Base-by-base conservation (phyloP, 768 basidiomycete species). In the Suillus clintonianus region DNA sequence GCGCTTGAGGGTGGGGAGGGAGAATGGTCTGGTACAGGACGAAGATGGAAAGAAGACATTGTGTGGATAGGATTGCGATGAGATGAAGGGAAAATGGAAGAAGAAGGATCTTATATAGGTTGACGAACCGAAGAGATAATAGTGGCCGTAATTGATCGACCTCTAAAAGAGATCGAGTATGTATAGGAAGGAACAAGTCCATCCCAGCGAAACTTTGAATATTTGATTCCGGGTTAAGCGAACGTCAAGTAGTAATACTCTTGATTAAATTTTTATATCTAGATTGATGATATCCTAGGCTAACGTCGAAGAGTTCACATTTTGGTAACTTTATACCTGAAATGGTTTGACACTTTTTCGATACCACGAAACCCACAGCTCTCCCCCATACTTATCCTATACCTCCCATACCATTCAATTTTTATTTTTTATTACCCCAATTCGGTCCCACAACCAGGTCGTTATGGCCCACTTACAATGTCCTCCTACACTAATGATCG, bases 1-100 rank as follows among this genome's bases (percentile, higher is more conserved):
- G 80, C 71, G 47, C 83, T 83, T 34, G 88, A 83, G 10, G 88
- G 85, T 15, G 86, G 81, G 39, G 86, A 85, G 56, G 83, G 81
- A 6, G 82, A 78, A 51, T 66, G 70, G 60, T 81, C 78, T 4
- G 80, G 70, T 64, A 88, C 83, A 41, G 87, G 88, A 61, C 87
- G 86, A 48, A 88, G 84, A 69, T 83, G 83, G 77, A 82, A 87
- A 75, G 60, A 61, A 60, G 76, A 69, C 75, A 76, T 75, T 57
- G 63, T 47, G 56, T 55, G 66, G 61, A 66, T 63, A 42, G 47
- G 27, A 27, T 27, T 27, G 56, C 39, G 37, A 42, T 55, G 67
- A 47, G 53, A 60, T 61, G 64, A 43, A 61, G 47, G 53, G 50
- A 59, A 60, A 62, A 53, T 60, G 41, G 48, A 63, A 50, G 53